Conservation (phyloP, 176 grass and related monocot genomes). For the Cenchrus purpureus region DNA sequence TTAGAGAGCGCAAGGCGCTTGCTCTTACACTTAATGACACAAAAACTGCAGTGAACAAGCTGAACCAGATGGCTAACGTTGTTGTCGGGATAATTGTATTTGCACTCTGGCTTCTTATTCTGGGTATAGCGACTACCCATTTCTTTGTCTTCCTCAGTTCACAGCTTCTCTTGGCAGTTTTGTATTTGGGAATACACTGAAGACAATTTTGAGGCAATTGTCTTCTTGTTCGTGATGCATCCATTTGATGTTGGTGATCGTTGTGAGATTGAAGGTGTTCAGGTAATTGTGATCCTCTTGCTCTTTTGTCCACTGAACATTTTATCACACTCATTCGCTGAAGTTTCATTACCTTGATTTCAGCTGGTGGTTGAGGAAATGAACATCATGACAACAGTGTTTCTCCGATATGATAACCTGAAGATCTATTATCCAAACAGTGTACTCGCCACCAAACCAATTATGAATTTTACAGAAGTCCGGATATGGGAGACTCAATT, state of each 20-base stretch:
- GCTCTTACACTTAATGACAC: slow-evolving; percentile 70
- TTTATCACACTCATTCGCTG: not conserved
- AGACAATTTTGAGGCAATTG: slow-evolving; percentile 70
- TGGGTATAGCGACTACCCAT: slow-evolving; percentile 64
- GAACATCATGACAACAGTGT: slow-evolving; percentile 71
- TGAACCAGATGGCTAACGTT: slow-evolving; percentile 57
- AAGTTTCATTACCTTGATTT: slow-evolving; percentile 21
- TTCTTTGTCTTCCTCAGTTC: slow-evolving; percentile 69
- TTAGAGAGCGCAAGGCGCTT: slow-evolving; percentile 72
- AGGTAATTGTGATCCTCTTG: slow-evolving; percentile 38
- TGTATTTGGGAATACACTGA: slow-evolving; percentile 77
- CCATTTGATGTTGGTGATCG: slow-evolving; percentile 81
- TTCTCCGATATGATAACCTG: slow-evolving; percentile 65
- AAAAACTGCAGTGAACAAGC: slow-evolving; percentile 74
- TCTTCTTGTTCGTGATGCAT: slow-evolving; percentile 76
- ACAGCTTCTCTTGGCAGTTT: slow-evolving; percentile 73
- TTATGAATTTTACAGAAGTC: slow-evolving; percentile 72
- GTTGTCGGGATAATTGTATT: slow-evolving; percentile 58
- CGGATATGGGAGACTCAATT: slow-evolving; percentile 68
- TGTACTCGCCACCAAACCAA: slow-evolving; percentile 67
- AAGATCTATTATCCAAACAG: slow-evolving; percentile 80
- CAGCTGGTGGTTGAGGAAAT: slow-evolving; percentile 77
- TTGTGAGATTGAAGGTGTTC: slow-evolving; percentile 62
- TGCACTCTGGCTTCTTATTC: slow-evolving; percentile 61
- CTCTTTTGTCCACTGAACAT: not conserved